Evolutionary conservation across 2,329 filamentous ascomycete species (phyloP).

Genomic region (Dothiorella sarmentorum): DNA sequence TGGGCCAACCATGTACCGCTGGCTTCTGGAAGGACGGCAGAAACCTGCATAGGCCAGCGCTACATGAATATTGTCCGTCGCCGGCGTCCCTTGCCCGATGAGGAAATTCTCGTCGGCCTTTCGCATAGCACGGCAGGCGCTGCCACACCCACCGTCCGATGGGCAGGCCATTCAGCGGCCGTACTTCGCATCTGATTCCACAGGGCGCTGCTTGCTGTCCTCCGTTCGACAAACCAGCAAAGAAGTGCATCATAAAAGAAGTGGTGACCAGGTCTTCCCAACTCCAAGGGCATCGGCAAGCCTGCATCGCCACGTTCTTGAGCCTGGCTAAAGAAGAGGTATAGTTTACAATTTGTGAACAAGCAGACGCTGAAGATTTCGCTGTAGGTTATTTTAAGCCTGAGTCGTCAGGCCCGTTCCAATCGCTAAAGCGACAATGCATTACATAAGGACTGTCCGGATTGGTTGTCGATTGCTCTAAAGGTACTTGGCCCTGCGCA

Average conservation of each 20-base stretch:
- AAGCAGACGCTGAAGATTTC: background rate
- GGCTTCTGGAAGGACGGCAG: conserved; percentile 15
- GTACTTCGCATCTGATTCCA: background rate
- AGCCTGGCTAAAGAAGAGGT: background rate
- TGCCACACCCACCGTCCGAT: conserved; percentile 4
- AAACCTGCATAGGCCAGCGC: conserved; percentile 10
- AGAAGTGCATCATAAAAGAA: background rate
- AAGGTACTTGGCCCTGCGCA: background rate
- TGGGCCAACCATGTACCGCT: conserved; percentile 1
- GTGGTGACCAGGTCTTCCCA: background rate
- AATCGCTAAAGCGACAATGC: background rate
- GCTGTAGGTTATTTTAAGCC: background rate
- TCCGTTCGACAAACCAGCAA: background rate
- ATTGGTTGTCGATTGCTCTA: background rate
- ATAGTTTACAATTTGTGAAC: background rate
- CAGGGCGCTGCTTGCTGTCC: background rate
- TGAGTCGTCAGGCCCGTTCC: background rate
- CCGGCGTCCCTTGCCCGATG: background rate
- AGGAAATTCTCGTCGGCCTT: background rate
- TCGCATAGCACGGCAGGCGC: conserved; percentile 5
- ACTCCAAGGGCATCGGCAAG: background rate
- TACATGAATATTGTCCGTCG: background rate
- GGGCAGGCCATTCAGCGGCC: background rate
- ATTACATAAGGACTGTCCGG: background rate
- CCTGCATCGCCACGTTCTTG: conserved; percentile 5